Percentiles rank a stretch among this genome's conserved stretches.
These are phyloP conservation scores for Metschnikowia koreensis DNA, from an alignment of 805 yeast species.

Conservation along the genomic window DNA sequence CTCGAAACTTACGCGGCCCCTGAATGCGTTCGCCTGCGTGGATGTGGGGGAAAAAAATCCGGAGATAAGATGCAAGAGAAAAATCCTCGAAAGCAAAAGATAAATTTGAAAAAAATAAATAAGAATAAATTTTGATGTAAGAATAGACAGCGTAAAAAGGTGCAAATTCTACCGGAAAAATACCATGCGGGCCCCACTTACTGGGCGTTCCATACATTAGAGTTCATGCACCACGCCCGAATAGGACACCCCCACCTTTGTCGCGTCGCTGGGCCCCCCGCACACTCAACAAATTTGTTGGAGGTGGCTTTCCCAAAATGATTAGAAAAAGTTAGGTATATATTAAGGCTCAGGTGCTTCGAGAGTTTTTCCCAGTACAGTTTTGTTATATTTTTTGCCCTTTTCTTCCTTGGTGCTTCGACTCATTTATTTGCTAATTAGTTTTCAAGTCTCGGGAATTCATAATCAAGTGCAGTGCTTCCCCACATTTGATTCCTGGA, in stretches of 20 bases:
- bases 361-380: too few relatives aligned
- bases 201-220: slow-evolving; percentile 1
- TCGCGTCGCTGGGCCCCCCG: slow-evolving; percentile 5
- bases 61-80: too few relatives aligned
- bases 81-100: too few relatives aligned
- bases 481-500: neutral
- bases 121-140: too few relatives aligned
- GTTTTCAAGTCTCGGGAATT: neutral
- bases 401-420: neutral
- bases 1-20: neutral
- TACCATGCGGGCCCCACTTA: neutral
- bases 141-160: neutral
- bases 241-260: neutral
- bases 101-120: too few relatives aligned
- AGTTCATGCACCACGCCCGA: neutral
- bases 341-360: too few relatives aligned
- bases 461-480: neutral
- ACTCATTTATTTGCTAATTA: neutral
- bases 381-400: too few relatives aligned
- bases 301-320: neutral
- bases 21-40: neutral
- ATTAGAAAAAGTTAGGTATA: too few relatives aligned
- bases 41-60: too few relatives aligned
- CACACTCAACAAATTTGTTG: slow-evolving; percentile 2
- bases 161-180: neutral